Evolutionary conservation across 352 stramenopile species (phyloP).

Genomic region (Aphanomyces invadans): DNA sequence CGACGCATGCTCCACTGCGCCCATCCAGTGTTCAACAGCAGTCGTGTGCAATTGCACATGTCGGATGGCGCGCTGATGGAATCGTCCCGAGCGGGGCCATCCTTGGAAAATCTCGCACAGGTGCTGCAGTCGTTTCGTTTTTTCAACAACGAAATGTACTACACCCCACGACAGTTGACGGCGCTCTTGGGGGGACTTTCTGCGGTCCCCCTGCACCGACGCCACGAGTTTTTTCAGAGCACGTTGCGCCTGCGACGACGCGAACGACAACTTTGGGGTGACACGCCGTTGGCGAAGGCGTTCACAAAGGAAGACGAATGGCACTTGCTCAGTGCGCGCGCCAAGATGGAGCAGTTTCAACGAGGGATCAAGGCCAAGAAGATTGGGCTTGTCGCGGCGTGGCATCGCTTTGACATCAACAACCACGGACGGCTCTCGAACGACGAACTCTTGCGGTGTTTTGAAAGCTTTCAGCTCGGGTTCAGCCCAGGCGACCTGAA

Average conservation of each 20-base stretch:
- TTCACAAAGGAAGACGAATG: conserved; percentile 97
- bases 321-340: conserved; percentile 80
- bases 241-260: conserved; percentile 87
- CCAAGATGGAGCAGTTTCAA: conserved; percentile 80
- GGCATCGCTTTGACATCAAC: conserved; percentile 68
- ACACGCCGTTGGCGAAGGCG: conserved; percentile 94
- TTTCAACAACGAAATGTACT: conserved; percentile 99
- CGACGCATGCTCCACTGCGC: conserved; percentile 92
- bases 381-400: conserved; percentile 37
- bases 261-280: conserved; percentile 92
- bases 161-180: conserved; percentile 89
- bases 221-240: conserved; percentile 81
- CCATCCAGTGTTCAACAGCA: conserved; percentile 63
- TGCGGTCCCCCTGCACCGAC: conserved; percentile 49
- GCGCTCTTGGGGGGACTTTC: conserved; percentile 77
- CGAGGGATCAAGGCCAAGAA: conserved; percentile 51
- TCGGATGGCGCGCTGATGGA: conserved; percentile 76
- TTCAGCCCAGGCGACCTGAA: conserved; percentile 75
- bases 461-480: conserved; percentile 79
- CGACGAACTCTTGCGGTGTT: conserved; percentile 75
- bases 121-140: conserved; percentile 91
- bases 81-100: conserved; percentile 40
- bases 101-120: conserved; percentile 34
- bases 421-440: conserved; percentile 46
- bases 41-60: conserved; percentile 61